phyloP scores from a whole-genome alignment of 495 filamentous ascomycete genomes.

The Trichoderma virens region DNA sequence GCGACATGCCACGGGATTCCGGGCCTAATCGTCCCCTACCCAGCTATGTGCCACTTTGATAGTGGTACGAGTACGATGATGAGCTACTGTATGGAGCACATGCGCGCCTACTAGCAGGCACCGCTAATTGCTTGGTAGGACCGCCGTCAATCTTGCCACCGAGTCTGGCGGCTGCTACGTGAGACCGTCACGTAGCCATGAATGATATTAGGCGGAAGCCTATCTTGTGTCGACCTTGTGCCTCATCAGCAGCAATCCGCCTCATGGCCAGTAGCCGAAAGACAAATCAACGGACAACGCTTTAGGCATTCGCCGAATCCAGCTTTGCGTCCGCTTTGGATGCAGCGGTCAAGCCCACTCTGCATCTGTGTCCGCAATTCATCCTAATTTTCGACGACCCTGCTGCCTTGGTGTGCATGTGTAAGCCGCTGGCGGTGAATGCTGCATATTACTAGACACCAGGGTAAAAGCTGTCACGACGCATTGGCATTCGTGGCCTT shows the following conservation, averaged over 20 bases:
- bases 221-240: neutral
- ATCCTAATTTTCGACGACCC: neutral
- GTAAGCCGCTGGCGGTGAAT: neutral
- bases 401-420: neutral
- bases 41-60: neutral
- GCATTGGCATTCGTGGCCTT: neutral
- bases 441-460: neutral
- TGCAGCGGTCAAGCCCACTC: too few species aligned
- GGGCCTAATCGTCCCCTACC: neutral
- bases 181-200: neutral
- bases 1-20: neutral
- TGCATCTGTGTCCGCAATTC: neutral
- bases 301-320: neutral
- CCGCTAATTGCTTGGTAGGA: neutral
- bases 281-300: neutral
- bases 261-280: neutral
- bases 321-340: too few species aligned
- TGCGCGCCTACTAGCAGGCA: neutral
- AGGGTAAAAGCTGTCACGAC: constrained; percentile 1
- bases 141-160: neutral
- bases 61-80: neutral
- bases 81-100: neutral
- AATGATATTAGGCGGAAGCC: neutral
- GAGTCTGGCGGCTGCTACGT: neutral
- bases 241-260: neutral